Conservation (phyloP, 2,329 filamentous ascomycete genomes). For the Helotiales sp. region DNA sequence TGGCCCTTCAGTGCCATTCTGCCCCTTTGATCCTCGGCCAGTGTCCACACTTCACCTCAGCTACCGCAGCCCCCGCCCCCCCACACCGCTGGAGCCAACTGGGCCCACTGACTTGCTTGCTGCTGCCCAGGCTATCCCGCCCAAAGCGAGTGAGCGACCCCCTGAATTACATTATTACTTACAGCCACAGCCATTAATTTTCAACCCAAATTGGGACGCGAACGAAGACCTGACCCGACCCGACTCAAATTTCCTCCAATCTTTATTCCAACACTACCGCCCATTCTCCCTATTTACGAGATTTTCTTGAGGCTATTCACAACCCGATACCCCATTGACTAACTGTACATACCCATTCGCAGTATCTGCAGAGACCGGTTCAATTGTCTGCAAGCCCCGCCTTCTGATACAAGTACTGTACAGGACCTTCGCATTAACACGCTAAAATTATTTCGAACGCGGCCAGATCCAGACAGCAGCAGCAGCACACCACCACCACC, state of each 20-base stretch:
- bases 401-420: conserved; percentile 5
- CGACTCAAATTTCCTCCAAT: conserved; percentile 2
- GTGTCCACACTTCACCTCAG: neutral
- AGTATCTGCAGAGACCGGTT: neutral
- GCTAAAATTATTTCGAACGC: conserved; percentile 14
- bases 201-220: conserved; percentile 20
- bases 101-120: neutral
- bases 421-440: conserved; percentile 9
- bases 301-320: conserved; percentile 1
- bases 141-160: neutral
- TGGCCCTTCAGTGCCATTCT: neutral
- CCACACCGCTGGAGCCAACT: neutral
- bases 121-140: neutral
- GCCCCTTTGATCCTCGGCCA: neutral
- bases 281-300: conserved; percentile 2
- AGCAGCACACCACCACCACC: neutral
- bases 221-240: neutral
- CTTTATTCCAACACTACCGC: neutral
- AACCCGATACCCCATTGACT: conserved; percentile 1
- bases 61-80: neutral
- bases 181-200: no score
- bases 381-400: conserved; percentile 4
- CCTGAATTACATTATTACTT: conserved; percentile 25
- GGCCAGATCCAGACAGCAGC: neutral
- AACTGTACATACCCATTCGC: conserved; percentile 4